phyloP scores from a whole-genome alignment of 495 filamentous ascomycete genomes.

The Penicillium parvum region DNA sequence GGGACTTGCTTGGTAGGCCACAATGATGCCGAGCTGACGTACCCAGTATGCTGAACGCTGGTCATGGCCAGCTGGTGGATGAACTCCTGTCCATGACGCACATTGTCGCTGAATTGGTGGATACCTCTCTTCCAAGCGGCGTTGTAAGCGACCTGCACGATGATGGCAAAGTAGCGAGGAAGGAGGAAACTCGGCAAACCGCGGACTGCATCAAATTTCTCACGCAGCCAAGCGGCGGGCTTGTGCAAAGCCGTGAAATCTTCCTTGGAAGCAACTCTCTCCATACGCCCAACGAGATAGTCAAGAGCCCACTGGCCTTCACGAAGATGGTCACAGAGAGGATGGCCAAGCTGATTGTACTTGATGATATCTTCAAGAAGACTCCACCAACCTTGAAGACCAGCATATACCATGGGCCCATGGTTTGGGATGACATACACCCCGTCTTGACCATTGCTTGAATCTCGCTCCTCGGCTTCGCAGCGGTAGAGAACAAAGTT shows the following conservation, averaged over 20 bases:
- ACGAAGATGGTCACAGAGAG: slow-evolving; percentile 86
- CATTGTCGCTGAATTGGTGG: slow-evolving; percentile 69
- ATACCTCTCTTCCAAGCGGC: slow-evolving; percentile 75
- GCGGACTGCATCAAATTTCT: slow-evolving; percentile 79
- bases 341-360: slow-evolving; percentile 89
- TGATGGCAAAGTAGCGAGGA: slow-evolving; percentile 88
- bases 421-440: slow-evolving; percentile 80
- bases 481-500: slow-evolving; percentile 91
- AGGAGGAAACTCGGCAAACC: slow-evolving; percentile 82
- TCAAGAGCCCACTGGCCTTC: slow-evolving; percentile 94
- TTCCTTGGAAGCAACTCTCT: slow-evolving; percentile 60
- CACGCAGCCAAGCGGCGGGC: slow-evolving; percentile 72
- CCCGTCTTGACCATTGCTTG: slow-evolving; percentile 74
- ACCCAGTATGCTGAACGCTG: slow-evolving; percentile 82
- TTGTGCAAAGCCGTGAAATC: slow-evolving; percentile 55
- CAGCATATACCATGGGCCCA: slow-evolving; percentile 87
- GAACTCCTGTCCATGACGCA: slow-evolving; percentile 78
- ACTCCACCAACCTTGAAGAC: slow-evolving; percentile 98
- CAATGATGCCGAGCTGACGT: slow-evolving; percentile 82
- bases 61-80: slow-evolving; percentile 82
- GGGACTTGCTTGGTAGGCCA: slow-evolving; percentile 81
- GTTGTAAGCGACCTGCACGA: slow-evolving; percentile 79
- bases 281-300: slow-evolving; percentile 74
- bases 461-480: slow-evolving; percentile 86
- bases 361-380: slow-evolving; percentile 77